Conservation (phyloP, 2,329 filamentous ascomycete genomes). For the Neofusicoccum parvum region DNA sequence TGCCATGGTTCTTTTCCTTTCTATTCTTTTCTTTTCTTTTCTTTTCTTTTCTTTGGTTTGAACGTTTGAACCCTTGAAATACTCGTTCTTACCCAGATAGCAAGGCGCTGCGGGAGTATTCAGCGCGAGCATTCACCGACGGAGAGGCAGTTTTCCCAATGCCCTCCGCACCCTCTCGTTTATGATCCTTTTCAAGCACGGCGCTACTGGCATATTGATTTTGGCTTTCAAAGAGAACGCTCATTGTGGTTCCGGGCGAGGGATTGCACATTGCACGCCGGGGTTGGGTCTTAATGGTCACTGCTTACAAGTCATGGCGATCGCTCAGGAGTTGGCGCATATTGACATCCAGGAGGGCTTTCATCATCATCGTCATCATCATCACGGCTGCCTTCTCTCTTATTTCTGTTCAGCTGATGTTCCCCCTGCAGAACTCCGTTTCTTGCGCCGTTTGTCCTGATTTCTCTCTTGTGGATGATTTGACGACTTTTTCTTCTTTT, state of each 20-base stretch:
- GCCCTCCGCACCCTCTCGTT: not conserved
- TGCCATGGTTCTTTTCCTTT: not conserved
- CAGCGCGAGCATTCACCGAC: not conserved
- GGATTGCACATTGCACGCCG: not conserved
- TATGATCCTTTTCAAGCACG: not conserved
- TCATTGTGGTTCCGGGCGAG: not conserved
- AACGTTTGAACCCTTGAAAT: not conserved
- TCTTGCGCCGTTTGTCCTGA: not conserved
- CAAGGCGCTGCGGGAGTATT: conserved; percentile 13
- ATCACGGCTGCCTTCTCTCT: not conserved
- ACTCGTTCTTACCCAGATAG: not conserved
- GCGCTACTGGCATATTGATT: conserved; percentile 7
- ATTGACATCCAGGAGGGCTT: not conserved
- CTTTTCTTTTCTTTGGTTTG: not conserved
- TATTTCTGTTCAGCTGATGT: not conserved
- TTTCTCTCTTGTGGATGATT: conserved; percentile 3
- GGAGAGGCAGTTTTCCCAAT: not conserved
- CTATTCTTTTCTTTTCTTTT: not conserved
- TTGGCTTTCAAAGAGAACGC: not conserved
- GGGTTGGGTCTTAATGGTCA: not conserved
- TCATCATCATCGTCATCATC: not conserved
- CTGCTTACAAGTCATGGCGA: conserved; percentile 8
- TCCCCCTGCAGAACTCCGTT: not conserved
- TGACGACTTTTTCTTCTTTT: conserved; percentile 12
- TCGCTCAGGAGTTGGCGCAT: not conserved